phyloP scores from a whole-genome alignment of 495 filamentous ascomycete genomes.

The Polyplosphaeria fusca region DNA sequence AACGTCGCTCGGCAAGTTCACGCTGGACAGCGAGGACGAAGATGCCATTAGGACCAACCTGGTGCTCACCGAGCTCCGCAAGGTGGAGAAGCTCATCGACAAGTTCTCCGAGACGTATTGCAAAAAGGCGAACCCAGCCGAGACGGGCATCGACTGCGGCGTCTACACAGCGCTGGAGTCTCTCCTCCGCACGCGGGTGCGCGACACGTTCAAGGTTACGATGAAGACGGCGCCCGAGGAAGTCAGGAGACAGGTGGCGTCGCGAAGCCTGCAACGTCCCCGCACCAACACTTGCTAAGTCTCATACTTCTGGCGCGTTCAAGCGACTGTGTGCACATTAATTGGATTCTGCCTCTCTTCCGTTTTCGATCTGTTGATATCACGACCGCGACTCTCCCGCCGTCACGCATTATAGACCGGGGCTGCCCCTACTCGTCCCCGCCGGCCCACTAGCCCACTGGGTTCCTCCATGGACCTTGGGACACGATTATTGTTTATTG shows the following conservation, averaged over 20 bases:
- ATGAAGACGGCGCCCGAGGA: constrained; percentile 30
- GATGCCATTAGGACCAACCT: constrained; percentile 21
- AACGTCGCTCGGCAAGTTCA: constrained; percentile 17
- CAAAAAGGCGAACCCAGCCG: constrained; percentile 12
- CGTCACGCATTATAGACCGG: constrained; percentile 2
- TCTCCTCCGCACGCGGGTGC: constrained; percentile 27
- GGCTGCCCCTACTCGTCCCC: background rate
- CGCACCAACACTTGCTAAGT: constrained; percentile 3
- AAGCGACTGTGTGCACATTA: background rate
- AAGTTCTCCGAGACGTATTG: constrained; percentile 31
- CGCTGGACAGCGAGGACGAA: constrained; percentile 25
- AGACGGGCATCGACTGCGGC: constrained; percentile 21
- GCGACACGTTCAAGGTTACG: constrained; percentile 30
- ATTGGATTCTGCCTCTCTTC: background rate
- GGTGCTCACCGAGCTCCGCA: constrained; percentile 27
- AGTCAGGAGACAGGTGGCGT: constrained; percentile 28
- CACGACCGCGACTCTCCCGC: background rate
- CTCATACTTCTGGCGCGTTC: background rate
- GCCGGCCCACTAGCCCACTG: background rate
- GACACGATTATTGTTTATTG: constrained; percentile 2
- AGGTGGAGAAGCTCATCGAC: constrained; percentile 32
- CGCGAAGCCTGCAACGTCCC: background rate
- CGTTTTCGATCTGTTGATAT: background rate
- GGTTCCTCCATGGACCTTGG: too few relatives aligned
- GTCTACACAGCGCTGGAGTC: constrained; percentile 26